Base-by-base conservation (phyloP, 345 rosid genomes). In the Murraya paniculata region DNA sequence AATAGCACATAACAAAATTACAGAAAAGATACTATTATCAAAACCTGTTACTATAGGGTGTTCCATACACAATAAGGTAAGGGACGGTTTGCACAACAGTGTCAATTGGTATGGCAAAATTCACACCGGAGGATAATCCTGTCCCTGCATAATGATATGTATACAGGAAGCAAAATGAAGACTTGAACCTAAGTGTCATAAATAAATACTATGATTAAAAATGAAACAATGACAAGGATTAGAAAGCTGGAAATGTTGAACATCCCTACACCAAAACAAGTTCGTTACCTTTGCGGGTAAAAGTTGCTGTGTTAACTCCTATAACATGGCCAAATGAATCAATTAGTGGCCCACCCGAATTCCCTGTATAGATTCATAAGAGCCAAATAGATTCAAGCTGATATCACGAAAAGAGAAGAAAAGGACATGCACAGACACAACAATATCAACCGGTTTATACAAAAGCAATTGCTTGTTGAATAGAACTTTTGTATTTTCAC, bases 281-380 rank as follows among this genome's bases (percentile, higher is more conserved):
- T 41, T 69, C 62, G 50, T 77, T 33, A 90, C 98, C 98, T 91
- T 85, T 93, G 68, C 92, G 93, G 64, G 97, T 93, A 78, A 89
- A 96, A 78, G 97, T 91, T 74, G 97, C 87, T 8, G 95, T 96
- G 84, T 95, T 95, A 2, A 95, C 95, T 58, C 98, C 97, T 28
- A 95, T 88, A 24, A 94, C 96, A 82, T 88, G 97, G 18, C 97
- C 97, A 80, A 83, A 80, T 31, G 98, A 93, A 83, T 93, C 87
- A 27, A 90, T 85, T 82, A 93, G 81, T 9, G 95, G 94, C 22
- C 98, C 97, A 21, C 96, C 95, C 13, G 98, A 92, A 74, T 92
- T 93, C 21, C 94, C 97, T 89, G 86, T 35, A 74, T 5, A 75
- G 25, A 31, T 24, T 50, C 11, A 68, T 53, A 35, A n/a, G 45